These are phyloP conservation scores for Termitomyces titanicus DNA, from an alignment of 768 basidiomycete genomes.

Conservation along the genomic window DNA sequence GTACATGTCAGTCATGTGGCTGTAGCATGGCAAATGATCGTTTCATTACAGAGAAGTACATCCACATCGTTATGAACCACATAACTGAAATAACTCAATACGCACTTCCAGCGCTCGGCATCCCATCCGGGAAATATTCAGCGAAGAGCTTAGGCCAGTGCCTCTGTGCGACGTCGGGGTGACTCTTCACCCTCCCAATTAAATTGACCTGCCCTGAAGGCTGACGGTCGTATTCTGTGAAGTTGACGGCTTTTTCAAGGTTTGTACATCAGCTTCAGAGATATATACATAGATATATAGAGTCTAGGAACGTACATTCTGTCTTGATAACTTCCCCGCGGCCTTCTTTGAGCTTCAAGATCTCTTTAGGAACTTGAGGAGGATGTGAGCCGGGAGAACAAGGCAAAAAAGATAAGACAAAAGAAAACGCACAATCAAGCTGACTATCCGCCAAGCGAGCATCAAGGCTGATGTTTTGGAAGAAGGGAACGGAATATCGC, in stretches of 20 bases:
- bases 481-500: constrained; percentile 83
- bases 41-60: no score
- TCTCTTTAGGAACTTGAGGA: constrained; percentile 61
- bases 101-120: constrained; percentile 44
- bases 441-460: constrained; percentile 46
- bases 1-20: no score
- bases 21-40: no score
- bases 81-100: constrained; percentile 31
- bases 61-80: no score
- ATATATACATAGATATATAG: no score
- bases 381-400: not conserved
- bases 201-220: constrained; percentile 70
- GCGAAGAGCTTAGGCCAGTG: constrained; percentile 76
- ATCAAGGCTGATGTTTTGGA: constrained; percentile 71
- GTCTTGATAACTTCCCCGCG: constrained; percentile 52
- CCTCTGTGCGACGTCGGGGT: constrained; percentile 75
- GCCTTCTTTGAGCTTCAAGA: constrained; percentile 53
- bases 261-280: not conserved
- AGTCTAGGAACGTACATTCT: constrained; percentile 54
- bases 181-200: constrained; percentile 80
- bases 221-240: constrained; percentile 66
- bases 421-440: constrained; percentile 28
- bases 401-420: no score
- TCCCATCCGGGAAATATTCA: constrained; percentile 65
- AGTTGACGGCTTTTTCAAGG: constrained; percentile 62